phyloP scores from a whole-genome alignment of 257 asterid genomes.

The Solanum chiquidenum region DNA sequence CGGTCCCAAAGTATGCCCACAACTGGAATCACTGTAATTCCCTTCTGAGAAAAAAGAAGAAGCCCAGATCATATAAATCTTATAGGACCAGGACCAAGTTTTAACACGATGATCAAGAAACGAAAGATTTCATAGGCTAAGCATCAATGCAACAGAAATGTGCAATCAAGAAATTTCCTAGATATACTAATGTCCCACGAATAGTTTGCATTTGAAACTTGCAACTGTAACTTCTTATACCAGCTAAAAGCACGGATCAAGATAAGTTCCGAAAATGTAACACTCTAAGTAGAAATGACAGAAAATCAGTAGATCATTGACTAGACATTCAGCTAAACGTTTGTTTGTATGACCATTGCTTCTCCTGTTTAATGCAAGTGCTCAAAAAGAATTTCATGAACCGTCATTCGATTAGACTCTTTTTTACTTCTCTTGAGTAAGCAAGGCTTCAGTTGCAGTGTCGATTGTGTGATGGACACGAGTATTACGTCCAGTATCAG shows the following conservation, averaged over 20 bases:
- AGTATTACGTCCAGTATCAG: neutral
- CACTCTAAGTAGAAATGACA: neutral
- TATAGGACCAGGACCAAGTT: neutral
- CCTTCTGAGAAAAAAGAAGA: conserved; percentile 14
- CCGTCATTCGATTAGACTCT: neutral
- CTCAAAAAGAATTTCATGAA: neutral
- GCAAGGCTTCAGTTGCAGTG: neutral
- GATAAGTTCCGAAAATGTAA: neutral
- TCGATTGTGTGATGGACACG: neutral
- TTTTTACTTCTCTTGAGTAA: neutral
- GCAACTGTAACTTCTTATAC: neutral
- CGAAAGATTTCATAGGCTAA: neutral
- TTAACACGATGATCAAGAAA: neutral
- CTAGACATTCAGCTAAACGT: neutral
- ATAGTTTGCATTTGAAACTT: neutral
- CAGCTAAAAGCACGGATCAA: neutral
- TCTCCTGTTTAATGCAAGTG: neutral
- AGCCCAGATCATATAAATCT: neutral
- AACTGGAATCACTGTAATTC: conserved; percentile 57
- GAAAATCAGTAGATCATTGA: neutral
- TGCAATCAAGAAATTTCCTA: neutral
- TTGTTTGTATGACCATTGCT: neutral
- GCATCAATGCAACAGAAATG: neutral
- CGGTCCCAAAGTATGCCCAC: conserved; percentile 55
- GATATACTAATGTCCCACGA: neutral